These are phyloP conservation scores for Tuber aestivum DNA, from an alignment of 495 filamentous ascomycete genomes.

Conservation along the genomic window DNA sequence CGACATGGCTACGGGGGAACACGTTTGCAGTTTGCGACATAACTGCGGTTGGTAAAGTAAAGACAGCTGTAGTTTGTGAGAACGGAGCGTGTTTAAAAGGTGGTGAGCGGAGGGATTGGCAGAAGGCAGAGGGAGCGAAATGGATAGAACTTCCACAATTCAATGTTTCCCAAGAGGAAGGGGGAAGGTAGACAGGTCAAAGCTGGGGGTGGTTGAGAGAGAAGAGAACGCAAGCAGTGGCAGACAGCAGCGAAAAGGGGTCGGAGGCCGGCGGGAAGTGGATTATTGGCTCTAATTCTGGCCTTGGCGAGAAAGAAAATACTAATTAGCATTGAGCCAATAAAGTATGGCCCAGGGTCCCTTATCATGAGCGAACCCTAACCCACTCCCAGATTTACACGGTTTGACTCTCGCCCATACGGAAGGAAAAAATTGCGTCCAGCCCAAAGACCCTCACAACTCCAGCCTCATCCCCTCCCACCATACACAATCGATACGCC, in stretches of 20 bases:
- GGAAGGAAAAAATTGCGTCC: not conserved
- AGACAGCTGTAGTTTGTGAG: constrained; percentile 6
- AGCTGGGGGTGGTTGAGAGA: constrained; percentile 3
- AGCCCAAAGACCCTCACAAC: not conserved
- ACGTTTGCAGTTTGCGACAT: constrained; percentile 56
- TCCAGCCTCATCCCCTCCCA: not conserved
- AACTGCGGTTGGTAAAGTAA: constrained; percentile 23
- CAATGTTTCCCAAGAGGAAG: not conserved
- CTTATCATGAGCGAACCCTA: constrained; percentile 23
- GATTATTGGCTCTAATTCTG: constrained; percentile 10
- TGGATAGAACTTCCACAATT: constrained; percentile 5
- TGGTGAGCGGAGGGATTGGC: not conserved
- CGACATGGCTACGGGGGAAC: constrained; percentile 93
- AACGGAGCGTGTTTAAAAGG: constrained; percentile 19
- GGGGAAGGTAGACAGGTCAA: constrained; percentile 10
- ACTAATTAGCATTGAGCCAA: not conserved
- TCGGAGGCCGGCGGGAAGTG: constrained; percentile 1
- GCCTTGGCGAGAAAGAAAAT: constrained; percentile 17
- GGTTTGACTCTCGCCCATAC: not conserved
- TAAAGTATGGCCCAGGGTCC: not conserved
- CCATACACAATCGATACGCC: not conserved
- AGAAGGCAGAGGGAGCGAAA: not conserved
- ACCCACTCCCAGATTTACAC: constrained; percentile 1
- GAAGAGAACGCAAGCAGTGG: not conserved
- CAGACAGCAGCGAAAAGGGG: constrained; percentile 25